These are phyloP conservation scores for Talaromyces sp. DNA, from an alignment of 2,329 filamentous ascomycete species.

Conservation along the genomic window DNA sequence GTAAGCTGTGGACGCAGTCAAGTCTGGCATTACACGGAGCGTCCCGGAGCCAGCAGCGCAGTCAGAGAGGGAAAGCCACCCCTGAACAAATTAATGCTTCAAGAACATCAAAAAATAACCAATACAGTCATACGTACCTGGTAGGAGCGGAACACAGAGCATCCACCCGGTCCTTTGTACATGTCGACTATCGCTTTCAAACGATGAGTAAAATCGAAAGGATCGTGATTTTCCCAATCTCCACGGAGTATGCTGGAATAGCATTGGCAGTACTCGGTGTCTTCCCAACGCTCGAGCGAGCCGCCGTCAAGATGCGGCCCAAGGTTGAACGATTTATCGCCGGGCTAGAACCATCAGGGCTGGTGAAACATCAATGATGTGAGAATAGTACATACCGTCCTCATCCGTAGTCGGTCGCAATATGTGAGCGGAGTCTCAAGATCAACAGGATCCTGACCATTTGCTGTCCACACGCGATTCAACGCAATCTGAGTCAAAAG, in stretches of 20 bases:
- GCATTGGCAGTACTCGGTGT: slow-evolving; percentile 30
- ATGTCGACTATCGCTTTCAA: slow-evolving; percentile 20
- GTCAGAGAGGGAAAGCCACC: slow-evolving; percentile 38
- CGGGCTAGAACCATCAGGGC: slow-evolving; percentile 18
- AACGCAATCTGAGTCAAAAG: slow-evolving; percentile 31
- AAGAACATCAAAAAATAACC: neutral
- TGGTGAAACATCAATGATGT: neutral
- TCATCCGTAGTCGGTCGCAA: slow-evolving; percentile 34
- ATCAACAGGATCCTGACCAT: slow-evolving; percentile 17
- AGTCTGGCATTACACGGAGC: slow-evolving; percentile 36
- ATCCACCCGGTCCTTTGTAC: slow-evolving; percentile 32
- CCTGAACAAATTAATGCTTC: slow-evolving; percentile 24
- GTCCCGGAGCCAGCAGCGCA: slow-evolving; percentile 31
- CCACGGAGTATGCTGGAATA: slow-evolving; percentile 36
- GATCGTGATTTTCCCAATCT: slow-evolving; percentile 29
- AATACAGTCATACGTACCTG: neutral
- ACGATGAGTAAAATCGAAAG: slow-evolving; percentile 32
- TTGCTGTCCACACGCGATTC: slow-evolving; percentile 36
- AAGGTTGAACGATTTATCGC: slow-evolving; percentile 34
- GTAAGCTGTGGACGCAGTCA: slow-evolving; percentile 33
- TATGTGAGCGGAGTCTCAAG: slow-evolving; percentile 33
- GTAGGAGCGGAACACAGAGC: slow-evolving; percentile 29
- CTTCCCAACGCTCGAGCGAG: slow-evolving; percentile 39
- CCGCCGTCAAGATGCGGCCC: slow-evolving; percentile 43
- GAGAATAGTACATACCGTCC: slow-evolving; percentile 11